phyloP scores from a whole-genome alignment of 1,284 basidiomycete species.

The Vanrija humicola region DNA sequence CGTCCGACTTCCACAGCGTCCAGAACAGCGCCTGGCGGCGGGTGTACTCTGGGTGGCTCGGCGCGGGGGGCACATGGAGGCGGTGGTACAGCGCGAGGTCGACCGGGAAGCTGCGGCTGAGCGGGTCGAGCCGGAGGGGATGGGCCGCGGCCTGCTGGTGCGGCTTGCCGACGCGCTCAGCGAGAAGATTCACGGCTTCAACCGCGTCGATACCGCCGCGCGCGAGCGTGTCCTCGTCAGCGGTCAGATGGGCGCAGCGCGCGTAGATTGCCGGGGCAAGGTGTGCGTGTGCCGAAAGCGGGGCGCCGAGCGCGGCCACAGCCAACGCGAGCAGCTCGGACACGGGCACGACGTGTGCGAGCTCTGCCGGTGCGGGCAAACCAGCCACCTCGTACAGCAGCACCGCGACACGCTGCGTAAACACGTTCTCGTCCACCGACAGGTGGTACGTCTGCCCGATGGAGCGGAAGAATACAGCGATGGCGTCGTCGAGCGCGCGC shows the following conservation, averaged over 20 bases:
- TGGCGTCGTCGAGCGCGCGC: background rate
- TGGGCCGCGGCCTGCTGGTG: background rate
- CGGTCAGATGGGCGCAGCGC: background rate
- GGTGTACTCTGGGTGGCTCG: no score
- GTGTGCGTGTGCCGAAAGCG: background rate
- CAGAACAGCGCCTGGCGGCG: background rate
- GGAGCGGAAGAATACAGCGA: background rate
- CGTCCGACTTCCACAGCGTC: slow-evolving; percentile 1
- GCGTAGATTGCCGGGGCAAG: background rate
- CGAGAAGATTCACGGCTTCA: background rate
- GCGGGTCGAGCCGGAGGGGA: background rate
- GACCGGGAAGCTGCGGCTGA: background rate
- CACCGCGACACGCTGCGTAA: background rate
- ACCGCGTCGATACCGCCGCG: background rate
- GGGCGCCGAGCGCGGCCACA: background rate
- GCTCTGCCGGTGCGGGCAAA: background rate
- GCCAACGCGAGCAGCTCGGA: slow-evolving; percentile 2
- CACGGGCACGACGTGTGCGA: background rate
- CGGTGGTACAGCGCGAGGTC: background rate
- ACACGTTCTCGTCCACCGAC: background rate
- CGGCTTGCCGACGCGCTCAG: background rate
- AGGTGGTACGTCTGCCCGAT: background rate
- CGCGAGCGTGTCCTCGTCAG: background rate
- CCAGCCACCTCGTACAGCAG: background rate
- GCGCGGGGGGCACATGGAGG: background rate